Evolutionary conservation across 2,329 filamentous ascomycete genomes (phyloP).

Genomic region (Arthroderma sp.): DNA sequence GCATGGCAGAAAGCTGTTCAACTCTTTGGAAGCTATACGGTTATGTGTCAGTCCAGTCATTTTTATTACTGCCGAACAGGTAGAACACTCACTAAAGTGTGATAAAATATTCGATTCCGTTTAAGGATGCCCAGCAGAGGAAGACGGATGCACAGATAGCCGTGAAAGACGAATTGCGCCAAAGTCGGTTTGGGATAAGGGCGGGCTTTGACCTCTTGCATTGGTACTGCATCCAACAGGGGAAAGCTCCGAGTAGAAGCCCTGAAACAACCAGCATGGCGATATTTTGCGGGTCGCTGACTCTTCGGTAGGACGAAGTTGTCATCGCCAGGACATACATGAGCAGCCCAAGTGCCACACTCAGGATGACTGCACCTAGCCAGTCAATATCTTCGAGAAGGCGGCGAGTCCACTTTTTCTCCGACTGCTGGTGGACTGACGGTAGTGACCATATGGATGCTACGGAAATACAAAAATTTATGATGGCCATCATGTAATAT

Average conservation of each 20-base stretch:
- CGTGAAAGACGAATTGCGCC: conserved; percentile 44
- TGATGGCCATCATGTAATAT: conserved; percentile 33
- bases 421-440: conserved; percentile 11
- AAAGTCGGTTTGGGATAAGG: conserved; percentile 49
- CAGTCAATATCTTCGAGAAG: conserved; percentile 35
- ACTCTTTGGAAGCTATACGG: conserved; percentile 37
- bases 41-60: background rate
- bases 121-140: conserved; percentile 34
- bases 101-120: conserved; percentile 35
- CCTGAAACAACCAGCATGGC: conserved; percentile 17
- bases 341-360: conserved; percentile 33
- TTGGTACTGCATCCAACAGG: conserved; percentile 41
- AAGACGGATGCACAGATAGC: conserved; percentile 40
- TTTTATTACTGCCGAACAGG: background rate
- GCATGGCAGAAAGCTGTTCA: conserved; percentile 33
- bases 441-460: conserved; percentile 28
- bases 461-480: conserved; percentile 25
- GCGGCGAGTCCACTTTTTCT: conserved; percentile 18
- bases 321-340: conserved; percentile 30
- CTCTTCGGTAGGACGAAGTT: conserved; percentile 7
- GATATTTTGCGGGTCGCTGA: conserved; percentile 14
- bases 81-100: conserved; percentile 29
- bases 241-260: conserved; percentile 29
- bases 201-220: conserved; percentile 35
- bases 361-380: conserved; percentile 33